Base-by-base conservation (phyloP, 2,329 filamentous ascomycete genomes). In the Aplosporella prunicola region DNA sequence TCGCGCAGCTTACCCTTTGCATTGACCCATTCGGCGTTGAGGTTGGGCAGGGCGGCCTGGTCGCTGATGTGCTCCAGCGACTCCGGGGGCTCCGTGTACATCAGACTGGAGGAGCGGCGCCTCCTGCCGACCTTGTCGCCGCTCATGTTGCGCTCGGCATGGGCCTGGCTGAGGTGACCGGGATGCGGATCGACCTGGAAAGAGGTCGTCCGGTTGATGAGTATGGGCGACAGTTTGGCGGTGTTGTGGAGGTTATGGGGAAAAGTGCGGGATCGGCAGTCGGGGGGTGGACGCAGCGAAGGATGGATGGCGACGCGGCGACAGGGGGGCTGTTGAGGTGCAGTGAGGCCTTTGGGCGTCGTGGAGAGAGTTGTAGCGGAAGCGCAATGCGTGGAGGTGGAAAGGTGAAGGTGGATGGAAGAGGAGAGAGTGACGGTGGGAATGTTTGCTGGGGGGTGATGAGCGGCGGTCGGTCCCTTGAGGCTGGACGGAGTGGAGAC, bases 1-100 rank as follows among this genome's bases (percentile, higher is more conserved):
- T 24, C 22, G 27, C 5, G 11, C 10, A 10, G 35, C 37, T 17
- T 36, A 96, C 91, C 91, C 78, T 98, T 98, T 55, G 88, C 85
- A 64, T 96, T 96, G 49, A 95, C 93, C 91, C 91, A 98, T 67
- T 95, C 85, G 50, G 91, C 87, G 64, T 98, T 98, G 56, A 95
- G 67, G 57, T 98, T 98, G 35, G 91, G 91, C 51, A 95, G 71
- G 24, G 85, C 84, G 40, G 87, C 84, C 71, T 96, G 91, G 63
- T 98, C 91, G 58, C 83, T 95, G 64, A 93, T 85, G 66, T 95
- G 91, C 71, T 98, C 91, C 57, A 95, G 78, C 40, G 89, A 93
- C 72, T 98, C 91, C 43, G 82, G 80, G 39, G 91, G 91, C 64
- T 98, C 91, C 58, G 93, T 88, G 65, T 96, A 96, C 66, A 98